A percentile compares a stretch with the other conserved stretches of the same genome.
These are phyloP conservation scores for Plasmodium gallinaceum DNA, from an alignment of 169 alveolate species.

Conservation along the genomic window DNA sequence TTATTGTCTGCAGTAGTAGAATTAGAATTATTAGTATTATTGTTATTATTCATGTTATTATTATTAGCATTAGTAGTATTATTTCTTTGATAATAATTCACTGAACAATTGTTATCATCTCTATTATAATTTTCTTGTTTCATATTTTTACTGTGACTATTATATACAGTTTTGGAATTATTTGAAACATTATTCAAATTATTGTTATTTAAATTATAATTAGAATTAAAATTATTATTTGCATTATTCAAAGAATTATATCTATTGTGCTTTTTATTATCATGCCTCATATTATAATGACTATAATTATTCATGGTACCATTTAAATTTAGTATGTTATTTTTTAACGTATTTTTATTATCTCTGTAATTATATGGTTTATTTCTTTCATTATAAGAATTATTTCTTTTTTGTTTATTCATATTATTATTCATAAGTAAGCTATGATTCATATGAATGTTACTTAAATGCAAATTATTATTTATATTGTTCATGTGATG, in stretches of 20 bases:
- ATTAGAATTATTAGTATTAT: background rate
- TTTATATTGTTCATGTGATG: constrained; percentile 49
- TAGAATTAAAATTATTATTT: constrained; percentile 7
- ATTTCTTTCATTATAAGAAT: constrained; percentile 21
- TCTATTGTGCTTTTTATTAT: constrained; percentile 18
- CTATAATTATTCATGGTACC: background rate
- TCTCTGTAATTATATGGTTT: constrained; percentile 15
- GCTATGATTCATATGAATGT: constrained; percentile 63
- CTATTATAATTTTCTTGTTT: constrained; percentile 35
- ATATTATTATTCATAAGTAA: constrained; percentile 18
- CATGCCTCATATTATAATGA: constrained; percentile 9
- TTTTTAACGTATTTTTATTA: constrained; percentile 9
- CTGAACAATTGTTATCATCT: constrained; percentile 8
- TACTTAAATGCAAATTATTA: background rate
- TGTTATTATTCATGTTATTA: background rate
- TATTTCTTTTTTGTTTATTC: constrained; percentile 37
- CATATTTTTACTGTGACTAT: background rate
- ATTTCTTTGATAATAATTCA: constrained; percentile 4
- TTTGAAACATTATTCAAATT: constrained; percentile 11
- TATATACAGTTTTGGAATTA: constrained; percentile 22
- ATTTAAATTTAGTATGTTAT: constrained; percentile 2
- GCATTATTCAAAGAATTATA: constrained; percentile 15
- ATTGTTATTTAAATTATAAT: constrained; percentile 10
- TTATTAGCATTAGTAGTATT: background rate
- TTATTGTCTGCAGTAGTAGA: background rate